Evolutionary conservation across 2,329 filamentous ascomycete genomes (phyloP).

Genomic region (Botrytis aclada): DNA sequence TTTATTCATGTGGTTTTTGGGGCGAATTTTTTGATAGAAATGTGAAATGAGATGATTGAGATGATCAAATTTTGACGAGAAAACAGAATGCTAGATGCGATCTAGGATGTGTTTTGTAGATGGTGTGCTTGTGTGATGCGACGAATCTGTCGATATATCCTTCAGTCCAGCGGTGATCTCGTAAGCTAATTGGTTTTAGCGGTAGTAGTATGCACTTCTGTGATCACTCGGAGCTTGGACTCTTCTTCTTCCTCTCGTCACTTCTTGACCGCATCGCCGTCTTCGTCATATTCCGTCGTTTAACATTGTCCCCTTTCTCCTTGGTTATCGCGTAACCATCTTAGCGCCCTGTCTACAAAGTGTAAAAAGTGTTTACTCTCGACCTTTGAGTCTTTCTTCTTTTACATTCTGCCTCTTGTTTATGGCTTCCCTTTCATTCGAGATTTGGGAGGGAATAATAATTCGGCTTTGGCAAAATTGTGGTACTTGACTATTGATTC

Average conservation of each 20-base stretch:
- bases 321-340: background rate
- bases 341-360: background rate
- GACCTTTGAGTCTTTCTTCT: background rate
- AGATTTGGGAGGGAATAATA: accelerated
- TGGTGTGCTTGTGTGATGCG: background rate
- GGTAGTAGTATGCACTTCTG: background rate
- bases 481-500: background rate
- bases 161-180: background rate
- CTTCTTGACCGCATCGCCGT: background rate
- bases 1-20: constrained; percentile 1
- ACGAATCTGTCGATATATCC: background rate
- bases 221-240: background rate
- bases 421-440: background rate
- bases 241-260: background rate
- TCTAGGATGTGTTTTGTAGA: background rate
- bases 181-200: background rate
- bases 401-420: background rate
- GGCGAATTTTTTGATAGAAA: background rate
- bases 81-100: background rate
- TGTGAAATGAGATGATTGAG: constrained; percentile 11
- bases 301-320: background rate
- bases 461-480: background rate
- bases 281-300: background rate
- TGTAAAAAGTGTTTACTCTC: background rate
- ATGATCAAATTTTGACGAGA: background rate